Base-by-base conservation (phyloP, 495 filamentous ascomycete genomes). In the Emericellopsis terricola region DNA sequence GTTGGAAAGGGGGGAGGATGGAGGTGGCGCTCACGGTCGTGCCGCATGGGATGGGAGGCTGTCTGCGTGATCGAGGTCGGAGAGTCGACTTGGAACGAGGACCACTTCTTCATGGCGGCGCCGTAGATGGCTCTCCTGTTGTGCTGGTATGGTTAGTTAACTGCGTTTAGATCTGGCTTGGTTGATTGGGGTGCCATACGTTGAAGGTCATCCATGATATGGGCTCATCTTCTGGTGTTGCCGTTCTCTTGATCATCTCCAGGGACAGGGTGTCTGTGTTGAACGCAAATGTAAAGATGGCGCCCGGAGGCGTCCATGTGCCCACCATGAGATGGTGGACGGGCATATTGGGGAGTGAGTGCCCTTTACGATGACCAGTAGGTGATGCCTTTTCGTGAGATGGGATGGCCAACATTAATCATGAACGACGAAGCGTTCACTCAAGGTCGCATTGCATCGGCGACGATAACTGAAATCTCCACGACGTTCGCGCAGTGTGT, bases 121-220 rank as follows among this genome's bases (percentile, higher is more conserved):
- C 81, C 81, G 53, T 86, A 89, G 41, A 89, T 76, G 51, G 79
- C 73, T 54, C 82, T 83, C 52, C 75, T 78, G 37, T 67, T 59
- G 49, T 89, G 79, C 65, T 79, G 46, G 34, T 33, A 18, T 8
- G 23, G 17, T 28, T n/a, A 38, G 46, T 56, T 19, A 6, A 15
- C n/a, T n/a, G n/a, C n/a, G n/a, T n/a, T n/a, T n/a, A n/a, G n/a
- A n/a, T n/a, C n/a, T n/a, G n/a, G n/a, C n/a, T n/a, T n/a, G n/a
- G n/a, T n/a, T 23, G 30, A 34, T n/a, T 26, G 11, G 23, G 23
- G 11, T 26, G 11, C 52, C 69, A 52, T 60, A 80, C 77, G 46
- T 81, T 76, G 45, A 86, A 83, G 27, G 78, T 76, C 75, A 89
- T 84, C 81, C 81, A 89, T 43, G 79, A 85, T 46, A 89, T 86